Base-by-base conservation (phyloP, 1,284 basidiomycete genomes). In the Rhodotorula sp. region DNA sequence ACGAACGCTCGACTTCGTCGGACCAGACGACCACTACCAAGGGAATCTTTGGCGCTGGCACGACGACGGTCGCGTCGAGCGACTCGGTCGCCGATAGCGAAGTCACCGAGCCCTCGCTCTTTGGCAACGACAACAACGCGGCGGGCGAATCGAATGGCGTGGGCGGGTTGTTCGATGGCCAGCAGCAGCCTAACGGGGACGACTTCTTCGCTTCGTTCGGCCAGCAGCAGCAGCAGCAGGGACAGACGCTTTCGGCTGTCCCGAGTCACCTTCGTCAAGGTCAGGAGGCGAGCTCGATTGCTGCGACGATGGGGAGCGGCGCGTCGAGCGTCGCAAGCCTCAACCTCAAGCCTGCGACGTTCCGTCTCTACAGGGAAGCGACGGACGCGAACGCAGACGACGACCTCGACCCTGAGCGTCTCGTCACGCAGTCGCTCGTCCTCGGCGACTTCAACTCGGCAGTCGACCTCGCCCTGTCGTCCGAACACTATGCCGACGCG, bases 371-470 rank as follows among this genome's bases (percentile, higher is more conserved):
- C 78, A 15, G 48, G 32, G 39, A 29, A 13, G 36, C 34, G 15
- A 17, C 29, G 30, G 59, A 6, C 52, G 20, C 2, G 29, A 10
- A n/a, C 9, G 55, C 39, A 10, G 91, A 94, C 61, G 92, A 94
- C 81, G 90, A 89, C 6, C 30, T 20, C 51, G 91, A 96, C 71
- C 88, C 88, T 0, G 94, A 98, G 78, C 85, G 88, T 39, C 84
- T 98, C 36, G 86, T 99, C 75, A 97, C 95, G 1, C 92, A 93
- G 77, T 91, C 95, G 1, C 84, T 98, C 44, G 92, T 99, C 2
- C 84, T 98, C 15, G 95, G 95, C 48, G 95, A 99, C 81, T 97
- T 98, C 76, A 86, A 89, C 74, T 91, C 89, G 29, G 95, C 95
- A 2, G 95, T 99, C 24, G 89, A 91, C 17, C 84, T 99, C 11